A percentile compares a stretch with the other conserved stretches of the same genome.
phyloP scores from a whole-genome alignment of 495 filamentous ascomycete species.

The Neohortaea acidophila region DNA sequence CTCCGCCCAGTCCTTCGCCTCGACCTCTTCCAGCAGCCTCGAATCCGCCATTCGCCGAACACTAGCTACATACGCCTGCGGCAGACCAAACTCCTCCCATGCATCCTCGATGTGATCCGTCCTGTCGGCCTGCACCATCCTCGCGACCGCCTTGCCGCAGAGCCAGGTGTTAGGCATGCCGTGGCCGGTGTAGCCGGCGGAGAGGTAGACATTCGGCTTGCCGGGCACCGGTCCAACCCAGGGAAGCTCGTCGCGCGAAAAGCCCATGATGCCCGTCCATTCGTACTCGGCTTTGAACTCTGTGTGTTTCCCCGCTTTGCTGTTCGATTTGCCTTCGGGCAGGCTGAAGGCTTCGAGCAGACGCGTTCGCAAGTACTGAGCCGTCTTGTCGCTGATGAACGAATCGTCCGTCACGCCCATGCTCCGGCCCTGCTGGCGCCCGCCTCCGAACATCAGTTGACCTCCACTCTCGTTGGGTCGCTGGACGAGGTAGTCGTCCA shows the following conservation, averaged over 20 bases:
- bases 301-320: too few species aligned
- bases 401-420: constrained; percentile 44
- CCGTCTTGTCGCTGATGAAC: constrained; percentile 36
- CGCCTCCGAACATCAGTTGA: constrained; percentile 53
- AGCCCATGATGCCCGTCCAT: constrained; percentile 81
- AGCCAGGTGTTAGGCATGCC: constrained; percentile 69
- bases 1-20: constrained; percentile 10
- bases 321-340: constrained; percentile 25
- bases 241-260: constrained; percentile 49
- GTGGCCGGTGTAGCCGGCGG: constrained; percentile 41
- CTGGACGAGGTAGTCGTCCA: constrained; percentile 66
- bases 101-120: constrained; percentile 9
- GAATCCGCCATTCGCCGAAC: constrained; percentile 23
- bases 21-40: constrained; percentile 7
- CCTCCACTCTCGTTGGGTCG: constrained; percentile 37
- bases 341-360: constrained; percentile 30
- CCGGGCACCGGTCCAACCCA: constrained; percentile 48
- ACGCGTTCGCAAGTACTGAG: constrained; percentile 34
- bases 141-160: constrained; percentile 48
- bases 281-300: constrained; percentile 42
- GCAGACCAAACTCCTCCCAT: constrained; percentile 18
- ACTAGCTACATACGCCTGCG: constrained; percentile 23
- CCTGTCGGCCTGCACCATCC: constrained; percentile 36
- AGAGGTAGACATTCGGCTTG: constrained; percentile 20
- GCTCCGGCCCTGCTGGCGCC: constrained; percentile 37